phyloP scores from a whole-genome alignment of 441 rosid genomes.

The Euphorbia celastroides region DNA sequence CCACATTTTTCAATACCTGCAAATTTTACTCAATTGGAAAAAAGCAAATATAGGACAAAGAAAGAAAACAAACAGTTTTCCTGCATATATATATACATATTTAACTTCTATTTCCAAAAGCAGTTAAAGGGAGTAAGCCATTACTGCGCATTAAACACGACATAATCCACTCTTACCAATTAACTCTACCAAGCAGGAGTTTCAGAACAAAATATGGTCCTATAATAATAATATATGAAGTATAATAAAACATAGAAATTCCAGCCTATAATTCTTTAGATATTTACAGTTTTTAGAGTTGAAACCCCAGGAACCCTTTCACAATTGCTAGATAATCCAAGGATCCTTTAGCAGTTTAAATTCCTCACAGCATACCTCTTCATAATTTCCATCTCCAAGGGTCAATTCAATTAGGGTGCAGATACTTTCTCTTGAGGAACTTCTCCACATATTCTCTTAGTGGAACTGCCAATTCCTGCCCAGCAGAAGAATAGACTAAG shows the following conservation, averaged over 20 bases:
- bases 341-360: conserved; percentile 1
- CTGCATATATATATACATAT: not conserved
- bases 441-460: conserved; percentile 58
- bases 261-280: no score
- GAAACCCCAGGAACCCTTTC: not conserved
- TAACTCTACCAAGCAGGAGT: not conserved
- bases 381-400: conserved; percentile 90
- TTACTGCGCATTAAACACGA: not conserved
- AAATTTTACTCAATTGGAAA: conserved; percentile 18
- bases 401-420: conserved; percentile 95
- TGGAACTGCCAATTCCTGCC: conserved; percentile 80
- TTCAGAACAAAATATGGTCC: not conserved
- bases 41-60: not conserved
- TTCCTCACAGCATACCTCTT: conserved; percentile 44
- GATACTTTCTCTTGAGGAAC: conserved; percentile 58
- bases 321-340: not conserved
- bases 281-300: not conserved
- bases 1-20: conserved; percentile 72
- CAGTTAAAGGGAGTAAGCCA: not conserved
- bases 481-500: conserved; percentile 15
- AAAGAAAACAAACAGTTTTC: not conserved
- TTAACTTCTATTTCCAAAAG: conserved; percentile 4
- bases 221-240: not conserved
- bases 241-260: not conserved
- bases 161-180: not conserved